Evolutionary conservation across 1,284 basidiomycete genomes (phyloP).

Genomic region (Grifola frondosa): DNA sequence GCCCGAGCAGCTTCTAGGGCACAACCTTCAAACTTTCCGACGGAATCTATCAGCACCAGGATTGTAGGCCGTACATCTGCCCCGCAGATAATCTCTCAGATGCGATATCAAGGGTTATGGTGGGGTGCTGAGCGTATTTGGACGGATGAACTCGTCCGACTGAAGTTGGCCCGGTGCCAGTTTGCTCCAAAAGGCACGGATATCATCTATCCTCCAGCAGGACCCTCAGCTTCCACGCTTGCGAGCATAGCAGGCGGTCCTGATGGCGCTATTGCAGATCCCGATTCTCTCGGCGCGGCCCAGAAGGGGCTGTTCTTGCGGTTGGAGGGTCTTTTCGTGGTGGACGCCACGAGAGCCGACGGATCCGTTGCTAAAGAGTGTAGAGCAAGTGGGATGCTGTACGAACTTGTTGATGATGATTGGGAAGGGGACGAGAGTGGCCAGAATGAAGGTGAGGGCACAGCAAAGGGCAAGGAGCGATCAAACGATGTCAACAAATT

Average conservation of each 20-base stretch:
- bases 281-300: conserved; percentile 49
- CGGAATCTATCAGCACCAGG: conserved; percentile 11
- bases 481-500: conserved; percentile 1
- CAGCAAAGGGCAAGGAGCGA: conserved; percentile 24
- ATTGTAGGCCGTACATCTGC: conserved; percentile 13
- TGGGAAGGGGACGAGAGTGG: conserved; percentile 48
- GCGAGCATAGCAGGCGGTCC: conserved; percentile 30
- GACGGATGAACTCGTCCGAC: conserved; percentile 80
- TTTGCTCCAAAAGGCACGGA: conserved; percentile 62
- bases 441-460: conserved; percentile 8
- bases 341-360: conserved; percentile 45
- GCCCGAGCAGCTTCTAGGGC: background rate
- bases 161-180: conserved; percentile 65
- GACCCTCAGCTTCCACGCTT: conserved; percentile 45
- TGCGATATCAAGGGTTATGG: conserved; percentile 79
- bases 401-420: conserved; percentile 70
- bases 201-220: conserved; percentile 57
- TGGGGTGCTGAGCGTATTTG: conserved; percentile 89
- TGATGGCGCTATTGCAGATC: conserved; percentile 20
- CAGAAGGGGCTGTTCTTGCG: conserved; percentile 67
- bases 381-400: conserved; percentile 65
- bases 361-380: conserved; percentile 53
- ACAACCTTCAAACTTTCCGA: background rate
- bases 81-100: conserved; percentile 42
- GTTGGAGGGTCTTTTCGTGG: conserved; percentile 59